A percentile compares a stretch with the other conserved stretches of the same genome.
Evolutionary conservation across 2,329 filamentous ascomycete genomes (phyloP).

Genomic region (Coccinonectria pachysandricola): DNA sequence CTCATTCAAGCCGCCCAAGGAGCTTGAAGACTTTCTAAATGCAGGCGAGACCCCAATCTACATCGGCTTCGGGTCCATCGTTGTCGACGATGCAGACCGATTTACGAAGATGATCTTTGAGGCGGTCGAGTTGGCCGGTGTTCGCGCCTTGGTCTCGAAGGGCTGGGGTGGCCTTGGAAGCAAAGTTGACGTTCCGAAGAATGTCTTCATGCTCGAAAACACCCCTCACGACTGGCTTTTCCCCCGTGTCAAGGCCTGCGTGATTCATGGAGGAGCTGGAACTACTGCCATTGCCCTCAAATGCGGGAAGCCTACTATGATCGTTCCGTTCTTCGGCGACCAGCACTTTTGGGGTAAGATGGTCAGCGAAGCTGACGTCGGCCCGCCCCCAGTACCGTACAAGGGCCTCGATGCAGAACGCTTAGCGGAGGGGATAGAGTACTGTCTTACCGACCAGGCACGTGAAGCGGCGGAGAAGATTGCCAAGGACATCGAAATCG

Average conservation of each 20-base stretch:
- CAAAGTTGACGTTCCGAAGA: conserved; percentile 45
- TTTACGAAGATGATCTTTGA: conserved; percentile 65
- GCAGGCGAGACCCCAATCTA: conserved; percentile 54
- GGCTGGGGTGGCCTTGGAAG: conserved; percentile 65
- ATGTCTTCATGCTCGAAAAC: conserved; percentile 63
- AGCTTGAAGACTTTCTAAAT: conserved; percentile 45
- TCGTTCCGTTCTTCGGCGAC: conserved; percentile 72
- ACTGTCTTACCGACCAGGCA: conserved; percentile 53
- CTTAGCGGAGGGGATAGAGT: conserved; percentile 60
- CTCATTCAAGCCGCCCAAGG: conserved; percentile 46
- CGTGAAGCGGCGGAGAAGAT: conserved; percentile 46
- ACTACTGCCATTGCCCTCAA: conserved; percentile 67
- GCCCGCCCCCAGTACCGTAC: conserved; percentile 57
- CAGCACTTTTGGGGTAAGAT: conserved; percentile 71
- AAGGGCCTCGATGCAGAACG: conserved; percentile 54
- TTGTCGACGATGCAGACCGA: conserved; percentile 58
- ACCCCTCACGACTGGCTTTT: conserved; percentile 72
- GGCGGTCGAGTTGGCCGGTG: conserved; percentile 53
- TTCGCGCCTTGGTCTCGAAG: conserved; percentile 62
- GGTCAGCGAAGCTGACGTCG: conserved; percentile 53
- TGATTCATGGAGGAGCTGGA: conserved; percentile 70
- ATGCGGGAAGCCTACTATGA: conserved; percentile 61
- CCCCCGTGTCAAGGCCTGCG: conserved; percentile 52
- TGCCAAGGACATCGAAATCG: conserved; percentile 47
- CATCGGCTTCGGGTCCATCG: conserved; percentile 68